A percentile compares a stretch with the other conserved stretches of the same genome.
phyloP scores from a whole-genome alignment of 257 asterid genomes.

The Paulownia fortunei region DNA sequence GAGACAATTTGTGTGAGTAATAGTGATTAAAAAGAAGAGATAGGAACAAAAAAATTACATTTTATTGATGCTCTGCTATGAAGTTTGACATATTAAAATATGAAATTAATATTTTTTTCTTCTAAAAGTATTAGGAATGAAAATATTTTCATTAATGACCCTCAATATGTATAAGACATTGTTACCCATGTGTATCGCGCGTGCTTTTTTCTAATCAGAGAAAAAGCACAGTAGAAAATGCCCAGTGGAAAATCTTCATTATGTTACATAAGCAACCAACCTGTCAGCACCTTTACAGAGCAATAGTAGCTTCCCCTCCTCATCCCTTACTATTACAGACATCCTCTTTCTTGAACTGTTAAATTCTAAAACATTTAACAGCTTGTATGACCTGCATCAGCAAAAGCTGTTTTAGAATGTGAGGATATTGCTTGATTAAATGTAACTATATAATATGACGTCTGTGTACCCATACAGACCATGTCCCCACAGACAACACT shows the following conservation, averaged over 20 bases:
- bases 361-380: conserved; percentile 64
- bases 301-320: conserved; percentile 63
- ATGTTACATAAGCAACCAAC: conserved; percentile 42
- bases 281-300: conserved; percentile 87
- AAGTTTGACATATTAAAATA: not conserved
- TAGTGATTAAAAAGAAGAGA: not conserved
- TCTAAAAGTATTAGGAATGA: not conserved
- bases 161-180: not conserved
- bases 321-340: conserved; percentile 71
- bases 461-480: not conserved
- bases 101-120: too few species aligned
- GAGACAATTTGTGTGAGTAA: not conserved
- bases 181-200: too few species aligned
- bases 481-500: not conserved
- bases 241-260: not conserved
- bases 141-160: not conserved
- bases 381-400: conserved; percentile 58
- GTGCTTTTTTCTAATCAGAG: not conserved
- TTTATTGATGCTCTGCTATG: not conserved
- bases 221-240: not conserved
- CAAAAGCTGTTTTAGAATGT: conserved; percentile 4
- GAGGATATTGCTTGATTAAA: not conserved
- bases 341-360: conserved; percentile 75
- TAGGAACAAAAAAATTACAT: not conserved
- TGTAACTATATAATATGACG: not conserved